These are phyloP conservation scores for Rhodotorula diobovata DNA, from an alignment of 768 basidiomycete genomes.

Conservation along the genomic window DNA sequence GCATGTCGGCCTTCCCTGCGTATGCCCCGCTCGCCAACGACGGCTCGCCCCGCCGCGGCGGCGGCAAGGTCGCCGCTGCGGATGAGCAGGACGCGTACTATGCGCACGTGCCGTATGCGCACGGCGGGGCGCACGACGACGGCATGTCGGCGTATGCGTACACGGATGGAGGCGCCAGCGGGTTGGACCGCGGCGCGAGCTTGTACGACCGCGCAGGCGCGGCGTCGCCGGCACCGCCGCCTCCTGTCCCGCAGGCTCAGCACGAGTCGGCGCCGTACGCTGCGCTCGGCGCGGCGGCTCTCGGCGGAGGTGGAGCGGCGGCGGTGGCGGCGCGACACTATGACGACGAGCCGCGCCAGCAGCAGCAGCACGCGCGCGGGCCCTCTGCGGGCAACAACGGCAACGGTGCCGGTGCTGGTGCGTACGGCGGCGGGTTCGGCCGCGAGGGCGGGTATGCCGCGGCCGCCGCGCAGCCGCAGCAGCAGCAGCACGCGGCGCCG, in stretches of 20 bases:
- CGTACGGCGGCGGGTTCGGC: slow-evolving; percentile 2
- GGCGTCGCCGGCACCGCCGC: slow-evolving; percentile 4
- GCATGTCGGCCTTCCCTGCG: neutral
- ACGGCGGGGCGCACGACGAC: neutral
- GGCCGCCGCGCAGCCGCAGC: neutral
- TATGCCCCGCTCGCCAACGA: neutral
- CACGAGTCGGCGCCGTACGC: neutral
- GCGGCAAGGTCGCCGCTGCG: slow-evolving; percentile 10
- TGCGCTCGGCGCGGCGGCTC: neutral
- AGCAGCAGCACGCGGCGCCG: neutral
- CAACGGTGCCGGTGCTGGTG: neutral
- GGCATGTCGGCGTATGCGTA: neutral
- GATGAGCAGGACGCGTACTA: slow-evolving; percentile 33
- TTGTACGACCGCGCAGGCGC: slow-evolving; percentile 7
- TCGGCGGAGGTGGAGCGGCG: neutral
- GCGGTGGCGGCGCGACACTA: neutral
- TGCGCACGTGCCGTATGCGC: neutral
- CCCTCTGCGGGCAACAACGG: neutral
- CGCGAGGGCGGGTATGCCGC: slow-evolving; percentile 21
- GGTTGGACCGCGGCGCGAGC: neutral
- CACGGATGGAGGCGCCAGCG: neutral
- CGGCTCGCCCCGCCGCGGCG: neutral
- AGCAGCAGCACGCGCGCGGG: neutral
- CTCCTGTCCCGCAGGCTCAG: neutral
- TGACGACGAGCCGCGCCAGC: neutral